These are phyloP conservation scores for Paracoccidioides brasiliensis DNA, from an alignment of 2,329 filamentous ascomycete species.

Conservation along the genomic window DNA sequence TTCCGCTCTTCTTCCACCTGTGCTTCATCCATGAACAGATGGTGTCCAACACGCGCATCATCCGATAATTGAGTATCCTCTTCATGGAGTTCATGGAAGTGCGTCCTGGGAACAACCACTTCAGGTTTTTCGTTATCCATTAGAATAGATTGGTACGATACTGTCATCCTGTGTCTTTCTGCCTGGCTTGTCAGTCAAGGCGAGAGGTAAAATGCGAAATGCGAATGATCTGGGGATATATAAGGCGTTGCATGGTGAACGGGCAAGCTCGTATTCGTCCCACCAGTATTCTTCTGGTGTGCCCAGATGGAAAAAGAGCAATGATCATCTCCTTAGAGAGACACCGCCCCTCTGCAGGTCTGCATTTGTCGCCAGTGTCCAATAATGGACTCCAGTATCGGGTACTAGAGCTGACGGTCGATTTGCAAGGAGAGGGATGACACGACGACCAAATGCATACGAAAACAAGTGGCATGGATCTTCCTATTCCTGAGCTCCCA, in stretches of 20 bases:
- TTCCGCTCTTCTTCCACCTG: constrained; percentile 8
- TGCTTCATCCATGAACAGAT: constrained; percentile 10
- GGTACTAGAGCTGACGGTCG: neutral
- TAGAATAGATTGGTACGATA: neutral
- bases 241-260: neutral
- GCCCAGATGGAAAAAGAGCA: neutral
- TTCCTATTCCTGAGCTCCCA: neutral
- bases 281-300: neutral
- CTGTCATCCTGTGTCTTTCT: neutral
- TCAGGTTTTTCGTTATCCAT: constrained; percentile 5
- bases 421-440: neutral
- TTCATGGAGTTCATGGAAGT: constrained; percentile 6
- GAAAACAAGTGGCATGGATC: neutral
- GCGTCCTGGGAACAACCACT: constrained; percentile 1
- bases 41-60: constrained; percentile 3
- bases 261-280: constrained; percentile 3
- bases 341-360: constrained; percentile 3
- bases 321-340: neutral
- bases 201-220: neutral
- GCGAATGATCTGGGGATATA: neutral
- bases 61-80: constrained; percentile 5
- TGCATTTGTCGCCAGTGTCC: neutral
- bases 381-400: neutral
- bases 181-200: neutral
- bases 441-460: neutral